Percentiles rank a stretch among this genome's conserved stretches.
phyloP scores from a whole-genome alignment of 345 rosid genomes.

The Eucalyptus victrix region DNA sequence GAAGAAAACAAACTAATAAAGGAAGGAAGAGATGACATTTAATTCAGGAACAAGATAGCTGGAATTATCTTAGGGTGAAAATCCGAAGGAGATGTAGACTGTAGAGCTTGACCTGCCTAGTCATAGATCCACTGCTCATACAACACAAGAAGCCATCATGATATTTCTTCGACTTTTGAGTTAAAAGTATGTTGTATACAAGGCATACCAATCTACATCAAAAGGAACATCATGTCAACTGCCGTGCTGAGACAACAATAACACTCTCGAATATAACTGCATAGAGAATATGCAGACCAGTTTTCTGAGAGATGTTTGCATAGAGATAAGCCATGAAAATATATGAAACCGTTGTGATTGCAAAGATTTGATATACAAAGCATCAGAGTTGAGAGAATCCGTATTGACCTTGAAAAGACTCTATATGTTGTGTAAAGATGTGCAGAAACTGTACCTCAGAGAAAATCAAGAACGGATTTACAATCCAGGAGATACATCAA shows the following conservation, averaged over 20 bases:
- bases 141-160: slow-evolving; percentile 41
- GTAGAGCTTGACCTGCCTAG: slow-evolving; percentile 29
- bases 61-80: neutral
- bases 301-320: neutral
- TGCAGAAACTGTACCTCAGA: too few relatives aligned
- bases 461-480: too few relatives aligned
- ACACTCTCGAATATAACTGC: neutral
- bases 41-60: neutral
- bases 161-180: slow-evolving; percentile 48
- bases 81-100: neutral
- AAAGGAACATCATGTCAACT: neutral
- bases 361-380: neutral
- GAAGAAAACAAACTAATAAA: neutral
- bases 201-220: slow-evolving; percentile 31
- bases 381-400: too few relatives aligned
- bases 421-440: too few relatives aligned
- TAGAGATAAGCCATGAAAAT: neutral
- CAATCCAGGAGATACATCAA: too few relatives aligned
- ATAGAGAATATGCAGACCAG: neutral
- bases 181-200: slow-evolving; percentile 31
- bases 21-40: neutral
- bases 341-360: neutral
- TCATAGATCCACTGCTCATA: slow-evolving; percentile 13
- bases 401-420: too few relatives aligned
- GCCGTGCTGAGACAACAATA: neutral